phyloP scores from a whole-genome alignment of 2,329 filamentous ascomycete species.

The Allantophomopsis lycopodina region DNA sequence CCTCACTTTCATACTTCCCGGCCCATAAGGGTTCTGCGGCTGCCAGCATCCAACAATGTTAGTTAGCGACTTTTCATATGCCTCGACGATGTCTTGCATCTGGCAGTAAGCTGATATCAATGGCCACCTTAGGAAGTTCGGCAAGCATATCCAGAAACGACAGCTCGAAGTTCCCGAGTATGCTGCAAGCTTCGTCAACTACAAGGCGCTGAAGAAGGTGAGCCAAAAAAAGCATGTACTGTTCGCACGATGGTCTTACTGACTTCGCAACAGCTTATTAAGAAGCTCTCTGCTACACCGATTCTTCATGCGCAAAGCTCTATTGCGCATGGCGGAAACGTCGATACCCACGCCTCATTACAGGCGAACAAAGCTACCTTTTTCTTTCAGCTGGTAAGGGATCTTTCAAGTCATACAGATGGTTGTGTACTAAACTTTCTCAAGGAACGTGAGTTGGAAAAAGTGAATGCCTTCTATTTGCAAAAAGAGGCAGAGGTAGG shows the following conservation, averaged over 20 bases:
- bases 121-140: slow-evolving; percentile 74
- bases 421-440: no score
- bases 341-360: slow-evolving; percentile 75
- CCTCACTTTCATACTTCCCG: slow-evolving; percentile 6
- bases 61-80: slow-evolving; percentile 5
- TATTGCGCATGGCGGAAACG: slow-evolving; percentile 28
- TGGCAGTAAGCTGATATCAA: not conserved
- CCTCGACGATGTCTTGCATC: no score
- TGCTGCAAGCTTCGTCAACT: slow-evolving; percentile 97
- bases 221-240: slow-evolving; percentile 10
- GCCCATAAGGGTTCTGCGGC: slow-evolving; percentile 11
- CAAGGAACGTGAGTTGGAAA: slow-evolving; percentile 93
- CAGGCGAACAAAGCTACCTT: slow-evolving; percentile 98
- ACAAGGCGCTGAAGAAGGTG: slow-evolving; percentile 98
- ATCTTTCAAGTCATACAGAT: not conserved
- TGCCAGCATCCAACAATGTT: slow-evolving; percentile 10
- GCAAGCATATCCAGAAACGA: slow-evolving; percentile 97
- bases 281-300: slow-evolving; percentile 88
- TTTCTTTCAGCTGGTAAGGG: slow-evolving; percentile 84
- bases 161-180: slow-evolving; percentile 99
- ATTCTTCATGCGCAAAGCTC: slow-evolving; percentile 67
- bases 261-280: slow-evolving; percentile 64
- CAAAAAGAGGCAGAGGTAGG: slow-evolving; percentile 95
- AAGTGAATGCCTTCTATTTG: slow-evolving; percentile 94
- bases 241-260: not conserved